A percentile compares a stretch with the other conserved stretches of the same genome.
phyloP scores from a whole-genome alignment of 2,329 filamentous ascomycete genomes.

The Didymella arachidicola region DNA sequence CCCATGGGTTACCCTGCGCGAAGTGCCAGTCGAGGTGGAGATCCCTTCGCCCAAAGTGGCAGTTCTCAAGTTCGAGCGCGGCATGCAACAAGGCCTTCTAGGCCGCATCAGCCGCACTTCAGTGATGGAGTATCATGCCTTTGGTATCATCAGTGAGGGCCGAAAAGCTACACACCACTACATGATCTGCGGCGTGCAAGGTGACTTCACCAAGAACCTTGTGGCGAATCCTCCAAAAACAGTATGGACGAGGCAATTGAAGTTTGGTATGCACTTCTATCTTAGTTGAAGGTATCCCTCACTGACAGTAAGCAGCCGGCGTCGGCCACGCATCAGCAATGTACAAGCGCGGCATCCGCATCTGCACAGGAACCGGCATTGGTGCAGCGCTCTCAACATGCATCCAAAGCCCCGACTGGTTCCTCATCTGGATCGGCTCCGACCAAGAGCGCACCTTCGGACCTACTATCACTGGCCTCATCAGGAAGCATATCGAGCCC shows the following conservation, averaged over 20 bases:
- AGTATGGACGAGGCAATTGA: conserved; percentile 47
- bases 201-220: conserved; percentile 47
- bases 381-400: conserved; percentile 48
- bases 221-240: conserved; percentile 45
- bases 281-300: too few species aligned
- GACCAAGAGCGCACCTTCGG: conserved; percentile 48
- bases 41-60: conserved; percentile 49
- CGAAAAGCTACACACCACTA: conserved; percentile 42
- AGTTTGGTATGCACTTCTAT: conserved; percentile 39
- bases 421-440: conserved; percentile 49
- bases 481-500: conserved; percentile 45
- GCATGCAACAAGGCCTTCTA: conserved; percentile 49
- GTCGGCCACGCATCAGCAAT: conserved; percentile 48
- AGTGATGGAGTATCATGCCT: conserved; percentile 50
- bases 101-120: conserved; percentile 48
- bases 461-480: conserved; percentile 44
- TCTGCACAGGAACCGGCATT: conserved; percentile 49
- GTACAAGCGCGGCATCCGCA: conserved; percentile 48
- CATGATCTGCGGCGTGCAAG: conserved; percentile 50
- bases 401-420: conserved; percentile 48
- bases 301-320: conserved; percentile 39
- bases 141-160: conserved; percentile 49
- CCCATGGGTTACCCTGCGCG: conserved; percentile 48
- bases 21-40: conserved; percentile 46
- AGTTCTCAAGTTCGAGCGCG: conserved; percentile 44